Base-by-base conservation (phyloP, 164 flowering plant genomes). In the Magnolia changhungtana region DNA sequence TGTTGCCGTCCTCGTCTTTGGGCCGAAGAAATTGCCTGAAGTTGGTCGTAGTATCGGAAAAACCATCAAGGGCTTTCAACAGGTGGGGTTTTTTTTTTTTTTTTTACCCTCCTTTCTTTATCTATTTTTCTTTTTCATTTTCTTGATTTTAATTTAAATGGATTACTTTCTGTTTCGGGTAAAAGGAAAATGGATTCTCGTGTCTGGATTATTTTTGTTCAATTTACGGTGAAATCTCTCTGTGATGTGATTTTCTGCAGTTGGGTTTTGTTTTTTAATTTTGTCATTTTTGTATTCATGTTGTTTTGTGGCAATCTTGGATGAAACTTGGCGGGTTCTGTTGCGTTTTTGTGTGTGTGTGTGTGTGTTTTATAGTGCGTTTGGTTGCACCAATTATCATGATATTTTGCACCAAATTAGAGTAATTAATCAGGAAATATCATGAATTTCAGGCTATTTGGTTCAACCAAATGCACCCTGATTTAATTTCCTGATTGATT, bases 11-110 rank as follows among this genome's bases (percentile, higher is more conserved):
- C 84, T 94, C 50, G 86, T 94, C 23, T 94, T 94, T 72, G 98
- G 97, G 7, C 98, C 97, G 45, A 92, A 91, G 90, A 83, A 91
- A 77, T 79, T 91, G 81, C 98, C 97, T 1, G 97, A 90, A 75
- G 84, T 94, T 23, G 98, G 98, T 27, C 84, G 84, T 52, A 91
- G 90, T 73, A 86, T 94, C 79, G 97, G 97, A 24, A 92, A 92
- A 84, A 92, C 98, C 49, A 86, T 94, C 76, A 94, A 90, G 85
- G 88, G 98, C 88, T 94, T 94, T 74, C 98, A 92, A 72, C 91
- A 94, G 97, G 98, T 92, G 67, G 1, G 85, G 75, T 69, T 75
- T 9, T 24, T 76, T 69, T 75, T 9, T 24, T 29, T 65, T 74
- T 27, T 27, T 27, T 27, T 1, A 27, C 13, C 63, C 37, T 18